phyloP scores from a whole-genome alignment of 441 rosid genomes.

The Isatis lusitanica region DNA sequence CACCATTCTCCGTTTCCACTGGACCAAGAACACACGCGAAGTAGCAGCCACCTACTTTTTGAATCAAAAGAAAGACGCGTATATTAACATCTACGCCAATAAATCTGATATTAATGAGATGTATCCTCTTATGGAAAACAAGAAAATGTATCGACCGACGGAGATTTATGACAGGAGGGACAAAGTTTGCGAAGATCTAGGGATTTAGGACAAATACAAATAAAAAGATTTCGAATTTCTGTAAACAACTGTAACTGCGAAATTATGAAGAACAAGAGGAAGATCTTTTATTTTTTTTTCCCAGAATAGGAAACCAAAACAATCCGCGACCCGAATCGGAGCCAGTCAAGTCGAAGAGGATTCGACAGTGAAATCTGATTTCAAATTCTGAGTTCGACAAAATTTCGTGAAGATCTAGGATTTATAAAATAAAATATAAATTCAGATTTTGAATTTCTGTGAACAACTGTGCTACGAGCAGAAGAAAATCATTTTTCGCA shows the following conservation, averaged over 20 bases:
- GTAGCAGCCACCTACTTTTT: constrained; percentile 16
- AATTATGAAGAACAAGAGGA: neutral
- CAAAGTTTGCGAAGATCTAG: constrained; percentile 4
- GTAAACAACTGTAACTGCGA: neutral
- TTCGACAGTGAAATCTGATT: neutral
- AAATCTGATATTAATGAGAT: neutral
- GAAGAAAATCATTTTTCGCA: neutral
- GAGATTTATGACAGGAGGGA: neutral
- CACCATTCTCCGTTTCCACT: constrained; percentile 29
- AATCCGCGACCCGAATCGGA: neutral
- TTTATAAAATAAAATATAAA: neutral
- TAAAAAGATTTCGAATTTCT: constrained; percentile 7
- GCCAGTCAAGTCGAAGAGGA: neutral
- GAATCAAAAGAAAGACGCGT: constrained; percentile 18
- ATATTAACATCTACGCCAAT: constrained; percentile 10
- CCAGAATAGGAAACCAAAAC: neutral
- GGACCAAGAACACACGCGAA: constrained; percentile 5
- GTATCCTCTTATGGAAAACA: neutral
- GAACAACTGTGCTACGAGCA: neutral
- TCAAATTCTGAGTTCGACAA: neutral
- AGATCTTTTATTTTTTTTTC: neutral
- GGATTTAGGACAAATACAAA: neutral
- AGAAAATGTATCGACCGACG: constrained; percentile 15
- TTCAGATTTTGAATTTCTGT: neutral
- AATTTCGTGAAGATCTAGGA: neutral